Conservation (phyloP, 257 asterid genomes). For the Rehmannia glutinosa region DNA sequence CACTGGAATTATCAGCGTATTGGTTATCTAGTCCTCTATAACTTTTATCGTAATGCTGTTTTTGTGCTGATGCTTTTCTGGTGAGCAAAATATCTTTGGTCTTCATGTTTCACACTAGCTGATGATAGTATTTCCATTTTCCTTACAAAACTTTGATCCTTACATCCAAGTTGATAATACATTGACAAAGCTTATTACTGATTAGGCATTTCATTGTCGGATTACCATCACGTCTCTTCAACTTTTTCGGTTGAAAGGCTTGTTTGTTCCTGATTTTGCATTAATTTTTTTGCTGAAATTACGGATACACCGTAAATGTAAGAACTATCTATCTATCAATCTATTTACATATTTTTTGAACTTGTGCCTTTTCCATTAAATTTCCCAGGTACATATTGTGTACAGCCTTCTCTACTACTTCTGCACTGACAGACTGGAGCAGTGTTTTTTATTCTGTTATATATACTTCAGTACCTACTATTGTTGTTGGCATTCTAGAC, state of each 20-base stretch:
- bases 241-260: not conserved
- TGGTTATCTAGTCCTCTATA: slow-evolving; percentile 88
- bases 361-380: slow-evolving; percentile 3
- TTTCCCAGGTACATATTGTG: slow-evolving; percentile 75
- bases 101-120: not conserved
- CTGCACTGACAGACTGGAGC: slow-evolving; percentile 97
- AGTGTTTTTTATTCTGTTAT: slow-evolving; percentile 88
- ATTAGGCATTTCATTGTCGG: not conserved
- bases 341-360: not conserved
- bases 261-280: slow-evolving; percentile 3
- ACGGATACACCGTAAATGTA: slow-evolving; percentile 3
- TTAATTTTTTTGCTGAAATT: not conserved
- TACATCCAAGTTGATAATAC: not conserved
- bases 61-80: slow-evolving; percentile 98
- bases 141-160: not conserved
- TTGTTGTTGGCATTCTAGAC: slow-evolving; percentile 91
- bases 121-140: not conserved
- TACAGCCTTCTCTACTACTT: slow-evolving; percentile 90
- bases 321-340: not conserved
- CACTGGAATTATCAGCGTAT: slow-evolving; percentile 98
- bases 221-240: not conserved
- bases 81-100: slow-evolving; percentile 35
- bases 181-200: not conserved
- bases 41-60: slow-evolving; percentile 97
- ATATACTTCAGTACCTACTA: slow-evolving; percentile 91